Evolutionary conservation across 306 rosid genomes (phyloP), one percentile per base, ranked within the genome.

Genomic region (Vachellia pachyceras): DNA sequence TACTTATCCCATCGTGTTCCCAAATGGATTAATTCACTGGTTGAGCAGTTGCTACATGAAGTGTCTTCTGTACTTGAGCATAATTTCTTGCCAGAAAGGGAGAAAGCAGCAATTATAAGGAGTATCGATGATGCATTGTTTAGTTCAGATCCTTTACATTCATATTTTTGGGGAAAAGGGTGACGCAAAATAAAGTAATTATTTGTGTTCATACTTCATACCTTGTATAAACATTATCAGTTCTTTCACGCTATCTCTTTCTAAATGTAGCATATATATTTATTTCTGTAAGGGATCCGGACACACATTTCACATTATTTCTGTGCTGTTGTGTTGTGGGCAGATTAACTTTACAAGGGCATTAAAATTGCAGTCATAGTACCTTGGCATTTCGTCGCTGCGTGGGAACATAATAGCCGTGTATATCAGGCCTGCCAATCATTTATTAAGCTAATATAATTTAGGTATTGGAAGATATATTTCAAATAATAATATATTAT

Each of bases 11-110:
- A n/a, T n/a, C n/a, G n/a, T n/a, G n/a, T n/a, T n/a, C n/a, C n/a
- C n/a, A n/a, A n/a, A n/a, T n/a, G n/a, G n/a, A n/a, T n/a, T n/a
- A 72, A n/a, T 67, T 60, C 80, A 63, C 69, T 79, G 85, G 52
- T 78, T 80, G 77, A 81, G 69, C 67, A 65, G 61, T 75, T 78
- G 76, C 80, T n/a, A 12, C 44, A 6, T 77, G 25, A 37, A 78
- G 78, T 71, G 63, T 10, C 71, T 49, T 4, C 63, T 77, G 67
- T 55, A 79, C 78, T 41, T 60, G 5, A 72, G 72, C 60, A 82
- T 29, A 50, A 58, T 60, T 61, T 54, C 50, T 67, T 70, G 44
- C 47, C 46, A 40, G 39, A 29, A 39, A 47, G 40, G 76, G 72
- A 50, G 44, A 63, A 47, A 76, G 80, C 67, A 58, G 61, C 78